Evolutionary conservation across 2,329 filamentous ascomycete species (phyloP), one percentile per base, ranked within the genome.

Genomic region (Stachybotrys echinatus): DNA sequence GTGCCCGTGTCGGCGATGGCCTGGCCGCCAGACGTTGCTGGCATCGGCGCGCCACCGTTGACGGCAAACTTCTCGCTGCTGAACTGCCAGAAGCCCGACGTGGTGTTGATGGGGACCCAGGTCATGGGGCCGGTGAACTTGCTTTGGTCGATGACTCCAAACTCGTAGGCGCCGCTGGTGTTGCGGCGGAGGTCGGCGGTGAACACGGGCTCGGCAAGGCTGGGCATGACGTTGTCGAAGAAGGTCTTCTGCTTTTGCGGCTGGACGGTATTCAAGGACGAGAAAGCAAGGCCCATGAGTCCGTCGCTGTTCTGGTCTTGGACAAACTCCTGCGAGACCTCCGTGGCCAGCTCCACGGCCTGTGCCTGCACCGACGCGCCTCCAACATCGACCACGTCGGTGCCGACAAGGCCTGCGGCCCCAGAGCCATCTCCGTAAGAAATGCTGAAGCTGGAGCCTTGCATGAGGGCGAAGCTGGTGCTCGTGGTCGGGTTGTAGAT

Each of bases 261-360:
- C 61, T 75, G 62, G 52, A 88, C 78, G 2, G 80, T 84, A 63
- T 88, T 89, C 63, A 87, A 74, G 38, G 67, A 74, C 50, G 77
- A 79, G 62, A 86, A 89, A 8, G 79, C 85, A 22, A 89, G 76
- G 12, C 87, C 86, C 22, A 89, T 72, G 5, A 89, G 76, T n/a
- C 86, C 86, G 62, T 86, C 83, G 55, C 76, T 84, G 54, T 74
- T 69, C n/a, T 73, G 74, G 60, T 87, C 82, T 31, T 74, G 49
- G 37, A 80, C 64, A 64, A 89, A 88, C 3, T 74, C 74, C 12
- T 67, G 55, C 1, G 82, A 81, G 19, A 88, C 77, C 4, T 65
- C 56, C 21, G 74, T 81, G 17, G 87, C 84, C 48, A 89, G 68
- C 65, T 87, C 85, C 50, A 89, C 74, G n/a, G 84, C 77, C 69